Base-by-base conservation (phyloP, 441 rosid genomes). In the Corymbia calophylla region DNA sequence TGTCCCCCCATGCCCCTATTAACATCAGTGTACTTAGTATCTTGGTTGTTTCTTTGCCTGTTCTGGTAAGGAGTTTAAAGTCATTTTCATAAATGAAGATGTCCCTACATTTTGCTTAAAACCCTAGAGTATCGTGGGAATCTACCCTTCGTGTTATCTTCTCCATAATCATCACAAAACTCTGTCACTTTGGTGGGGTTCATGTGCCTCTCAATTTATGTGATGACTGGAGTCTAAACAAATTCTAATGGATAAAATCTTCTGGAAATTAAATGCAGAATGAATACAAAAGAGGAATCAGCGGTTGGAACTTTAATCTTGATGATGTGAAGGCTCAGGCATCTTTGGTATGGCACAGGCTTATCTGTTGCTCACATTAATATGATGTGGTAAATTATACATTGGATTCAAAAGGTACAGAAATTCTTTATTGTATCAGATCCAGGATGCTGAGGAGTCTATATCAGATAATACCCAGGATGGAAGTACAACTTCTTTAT, bases 261-360 rank as follows among this genome's bases (percentile, higher is more conserved):
- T 53, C 77, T 87, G 53, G 53, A 13, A 87, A 54, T 17, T 58
- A 87, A 58, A 87, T 31, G 89, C 84, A 97, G 99, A 98, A 96
- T 93, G 99, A 98, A 93, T 96, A 98, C 88, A 98, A 98, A 91
- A 95, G 99, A 90, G 99, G 99, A 90, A 98, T 97, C 80, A 97
- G 99, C 87, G 95, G 98, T 87, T 98, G 99, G 99, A 96, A 98
- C 91, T 98, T 98, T 94, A 95, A 98, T 92, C 98, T 98, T 89
- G 99, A 97, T 89, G 98, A 98, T 92, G 90, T 97, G 95, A 98
- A 97, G 92, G 99, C 98, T 92, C 99, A 98, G 91, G 99, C 99
- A 90, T 97, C 99, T 88, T 91, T 97, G 98, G 99, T 98, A 96
- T 86, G 87, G 87, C 81, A 90, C 73, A 89, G 68, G 56, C 88